Evolutionary conservation across 495 filamentous ascomycete species (phyloP).

Genomic region (Aspergillus sclerotiicarbonarius): DNA sequence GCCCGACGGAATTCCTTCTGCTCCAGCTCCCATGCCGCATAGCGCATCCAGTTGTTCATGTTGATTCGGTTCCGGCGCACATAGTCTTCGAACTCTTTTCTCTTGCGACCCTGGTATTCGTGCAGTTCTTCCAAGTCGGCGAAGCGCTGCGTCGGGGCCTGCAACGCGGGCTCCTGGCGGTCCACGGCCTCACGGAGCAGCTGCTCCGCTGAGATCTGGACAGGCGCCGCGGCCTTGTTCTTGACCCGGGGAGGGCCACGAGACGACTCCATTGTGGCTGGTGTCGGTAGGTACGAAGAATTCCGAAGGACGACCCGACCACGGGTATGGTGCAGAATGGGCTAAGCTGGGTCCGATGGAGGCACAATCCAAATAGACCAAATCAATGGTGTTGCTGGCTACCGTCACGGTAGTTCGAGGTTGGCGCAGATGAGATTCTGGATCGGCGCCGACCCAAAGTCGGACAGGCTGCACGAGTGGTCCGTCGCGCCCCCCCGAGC

Average conservation of each 20-base stretch:
- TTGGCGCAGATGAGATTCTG: neutral
- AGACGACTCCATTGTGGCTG: conserved; percentile 76
- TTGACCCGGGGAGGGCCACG: conserved; percentile 95
- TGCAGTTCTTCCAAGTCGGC: conserved; percentile 97
- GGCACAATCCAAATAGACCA: neutral
- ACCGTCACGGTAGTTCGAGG: neutral
- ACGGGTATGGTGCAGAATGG: neutral
- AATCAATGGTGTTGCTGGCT: neutral
- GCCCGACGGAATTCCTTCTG: conserved; percentile 98
- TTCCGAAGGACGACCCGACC: neutral
- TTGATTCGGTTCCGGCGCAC: conserved; percentile 91
- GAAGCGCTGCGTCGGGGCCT: conserved; percentile 91
- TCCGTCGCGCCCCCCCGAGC: conserved; percentile 20
- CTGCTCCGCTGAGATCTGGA: conserved; percentile 95
- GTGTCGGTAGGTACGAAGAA: neutral
- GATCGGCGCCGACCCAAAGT: conserved; percentile 8
- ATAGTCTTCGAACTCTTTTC: conserved; percentile 98
- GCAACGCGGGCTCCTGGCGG: conserved; percentile 83
- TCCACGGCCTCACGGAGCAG: conserved; percentile 97
- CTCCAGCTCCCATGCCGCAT: conserved; percentile 95
- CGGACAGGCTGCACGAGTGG: conserved; percentile 25
- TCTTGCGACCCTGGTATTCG: conserved; percentile 92
- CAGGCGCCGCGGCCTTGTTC: conserved; percentile 88
- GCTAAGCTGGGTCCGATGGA: neutral
- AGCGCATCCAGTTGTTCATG: conserved; percentile 98